Conservation (phyloP, 768 basidiomycete genomes). For the Udeniomyces megalosporus region DNA sequence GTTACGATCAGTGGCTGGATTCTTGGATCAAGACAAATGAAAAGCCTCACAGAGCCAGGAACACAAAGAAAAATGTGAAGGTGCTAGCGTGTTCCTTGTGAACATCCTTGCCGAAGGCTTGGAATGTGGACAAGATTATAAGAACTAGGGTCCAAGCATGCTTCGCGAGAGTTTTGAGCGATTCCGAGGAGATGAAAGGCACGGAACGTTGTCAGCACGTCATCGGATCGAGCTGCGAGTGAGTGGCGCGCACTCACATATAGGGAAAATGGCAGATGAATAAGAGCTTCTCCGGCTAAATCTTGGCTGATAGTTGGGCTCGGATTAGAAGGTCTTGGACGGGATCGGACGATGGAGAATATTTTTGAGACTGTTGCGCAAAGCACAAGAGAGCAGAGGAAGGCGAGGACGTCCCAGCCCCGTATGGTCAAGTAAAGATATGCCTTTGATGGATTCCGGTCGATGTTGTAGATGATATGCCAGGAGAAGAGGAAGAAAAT, state of each 20-base stretch:
- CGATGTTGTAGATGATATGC: too few species aligned
- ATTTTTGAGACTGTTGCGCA: conserved; percentile 7
- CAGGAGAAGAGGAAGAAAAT: neutral
- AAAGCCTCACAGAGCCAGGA: conserved; percentile 44
- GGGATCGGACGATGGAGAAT: conserved; percentile 8
- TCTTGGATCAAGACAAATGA: too few species aligned
- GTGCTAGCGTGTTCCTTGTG: conserved; percentile 48
- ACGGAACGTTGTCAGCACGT: neutral
- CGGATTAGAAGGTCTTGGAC: neutral
- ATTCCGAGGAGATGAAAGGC: neutral
- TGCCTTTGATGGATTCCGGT: neutral
- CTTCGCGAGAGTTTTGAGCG: conserved; percentile 19
- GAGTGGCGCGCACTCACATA: conserved; percentile 31
- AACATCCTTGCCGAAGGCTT: conserved; percentile 51
- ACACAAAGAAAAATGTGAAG: conserved; percentile 90
- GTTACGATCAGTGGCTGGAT: too few species aligned
- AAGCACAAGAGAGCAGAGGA: conserved; percentile 10
- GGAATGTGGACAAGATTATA: conserved; percentile 28
- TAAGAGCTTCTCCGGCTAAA: conserved; percentile 1
- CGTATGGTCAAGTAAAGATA: conserved; percentile 14
- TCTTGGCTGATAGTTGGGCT: neutral
- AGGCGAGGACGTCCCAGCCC: conserved; percentile 13
- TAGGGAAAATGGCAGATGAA: conserved; percentile 70
- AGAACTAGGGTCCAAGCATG: conserved; percentile 28
- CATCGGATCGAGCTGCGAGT: neutral